Conservation (phyloP, 2,329 filamentous ascomycete species). For the Fusarium redolens region DNA sequence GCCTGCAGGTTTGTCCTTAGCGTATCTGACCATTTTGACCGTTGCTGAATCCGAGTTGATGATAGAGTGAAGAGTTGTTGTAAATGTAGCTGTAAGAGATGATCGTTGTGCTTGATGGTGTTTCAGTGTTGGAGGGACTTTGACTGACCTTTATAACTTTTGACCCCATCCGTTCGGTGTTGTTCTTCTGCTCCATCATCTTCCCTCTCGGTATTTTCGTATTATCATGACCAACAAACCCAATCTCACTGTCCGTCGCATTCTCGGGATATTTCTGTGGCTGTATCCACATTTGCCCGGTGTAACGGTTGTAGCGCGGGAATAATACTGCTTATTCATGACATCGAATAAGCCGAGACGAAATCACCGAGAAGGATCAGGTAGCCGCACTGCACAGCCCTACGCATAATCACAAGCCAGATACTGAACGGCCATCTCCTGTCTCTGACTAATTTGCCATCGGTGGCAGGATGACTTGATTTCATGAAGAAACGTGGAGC, state of each 20-base stretch:
- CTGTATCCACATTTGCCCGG: neutral
- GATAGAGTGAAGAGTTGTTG: no score
- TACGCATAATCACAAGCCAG: rapidly evolving
- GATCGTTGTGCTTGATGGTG: neutral
- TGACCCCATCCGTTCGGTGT: neutral
- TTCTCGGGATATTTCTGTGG: neutral
- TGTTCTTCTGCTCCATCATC: no score
- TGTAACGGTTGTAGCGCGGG: neutral
- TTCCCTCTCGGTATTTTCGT: neutral
- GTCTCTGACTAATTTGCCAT: rapidly evolving
- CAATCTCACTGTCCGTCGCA: rapidly evolving
- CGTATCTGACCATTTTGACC: slow-evolving; percentile 31
- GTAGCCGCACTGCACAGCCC: rapidly evolving
- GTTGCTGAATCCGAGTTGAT: rapidly evolving
- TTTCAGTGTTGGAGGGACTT: rapidly evolving
- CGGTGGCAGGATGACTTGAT: rapidly evolving
- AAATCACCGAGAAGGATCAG: neutral
- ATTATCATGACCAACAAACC: rapidly evolving
- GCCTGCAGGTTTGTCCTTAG: slow-evolving; percentile 38
- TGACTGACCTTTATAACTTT: neutral
- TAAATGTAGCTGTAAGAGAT: rapidly evolving
- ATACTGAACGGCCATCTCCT: rapidly evolving
- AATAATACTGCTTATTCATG: rapidly evolving
- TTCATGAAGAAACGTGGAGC: rapidly evolving
- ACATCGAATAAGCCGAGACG: neutral